Base-by-base conservation (phyloP, 2,329 filamentous ascomycete species). In the Aspergillus luchuensis region DNA sequence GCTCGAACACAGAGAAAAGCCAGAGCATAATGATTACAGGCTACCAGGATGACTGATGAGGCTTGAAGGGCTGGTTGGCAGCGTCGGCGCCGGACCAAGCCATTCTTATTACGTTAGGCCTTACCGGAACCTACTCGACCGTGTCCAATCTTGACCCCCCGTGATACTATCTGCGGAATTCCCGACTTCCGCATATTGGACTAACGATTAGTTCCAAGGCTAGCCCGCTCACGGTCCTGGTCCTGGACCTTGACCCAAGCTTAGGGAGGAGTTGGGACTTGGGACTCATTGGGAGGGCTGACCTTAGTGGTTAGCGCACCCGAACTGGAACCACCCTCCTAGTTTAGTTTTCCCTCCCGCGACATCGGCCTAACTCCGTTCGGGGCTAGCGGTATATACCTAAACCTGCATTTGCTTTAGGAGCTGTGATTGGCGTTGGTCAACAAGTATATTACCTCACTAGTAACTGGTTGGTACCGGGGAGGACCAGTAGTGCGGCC, bases 1-100 rank as follows among this genome's bases (percentile, higher is more conserved):
- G 69, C 69, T 75, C 71, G 69, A 67, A 36, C 25, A 36, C 33
- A 36, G 33, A 58, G 54, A 55, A 47, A 53, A 28, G 25, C 38
- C 41, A 43, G 39, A 17, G 39, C 41, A 21, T 45, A 7, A 17
- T 21, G 41, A 7, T 45, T 19, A 48, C 50, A 57, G 48, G 41
- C 54, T 50, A 36, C 33, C 33, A 41, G 36, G 30, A 17, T 25
- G 21, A 28, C 33, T 41, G 43, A 39, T 38, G 21, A 43, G 28
- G 45, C 30, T 50, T 38, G 55, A 39, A 30, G 28, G 28, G 28
- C 28, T 30, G 55, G 30, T 28, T 23, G 47, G 28, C 51, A 54
- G 39, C 41, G 36, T 43, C 30, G 30, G 56, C 47, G 56, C 56
- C 47, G 57, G 59, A 50, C 62, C 60, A 57, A 63, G 62, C 50